Percentiles rank a stretch among this genome's conserved stretches.
Conservation (phyloP, 192 early-diverging fungal species). For the Coemansia sp. region DNA sequence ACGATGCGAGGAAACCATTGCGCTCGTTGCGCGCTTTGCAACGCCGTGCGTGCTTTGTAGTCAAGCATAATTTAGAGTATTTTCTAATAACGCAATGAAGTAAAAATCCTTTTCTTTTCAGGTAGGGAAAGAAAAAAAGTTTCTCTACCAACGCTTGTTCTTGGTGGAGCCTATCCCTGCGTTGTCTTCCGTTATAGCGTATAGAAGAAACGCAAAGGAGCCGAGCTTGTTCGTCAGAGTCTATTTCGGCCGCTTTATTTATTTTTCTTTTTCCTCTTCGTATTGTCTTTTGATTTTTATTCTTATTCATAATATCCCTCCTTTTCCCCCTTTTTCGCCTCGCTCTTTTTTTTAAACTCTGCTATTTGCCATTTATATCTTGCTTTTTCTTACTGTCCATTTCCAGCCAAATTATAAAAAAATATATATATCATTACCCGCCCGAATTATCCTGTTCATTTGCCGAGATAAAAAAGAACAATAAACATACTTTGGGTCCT, state of each 20-base stretch:
- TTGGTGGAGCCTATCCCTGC: too few relatives aligned
- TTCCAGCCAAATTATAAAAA: not conserved
- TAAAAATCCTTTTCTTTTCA: not conserved
- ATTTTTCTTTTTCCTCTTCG: not conserved
- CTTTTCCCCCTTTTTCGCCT: not conserved
- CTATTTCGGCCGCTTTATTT: not conserved
- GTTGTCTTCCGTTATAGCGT: not conserved
- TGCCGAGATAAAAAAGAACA: not conserved
- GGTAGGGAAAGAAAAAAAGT: not conserved
- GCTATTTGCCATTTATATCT: conserved; percentile 4
- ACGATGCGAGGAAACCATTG: not conserved
- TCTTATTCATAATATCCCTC: not conserved
- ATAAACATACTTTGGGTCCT: not conserved
- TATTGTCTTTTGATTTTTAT: not conserved
- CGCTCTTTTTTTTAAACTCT: not conserved
- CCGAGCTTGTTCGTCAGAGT: not conserved
- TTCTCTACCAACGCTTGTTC: not conserved
- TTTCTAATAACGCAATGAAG: not conserved
- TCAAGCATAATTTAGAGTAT: not conserved
- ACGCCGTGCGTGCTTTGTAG: not conserved
- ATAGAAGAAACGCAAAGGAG: not conserved
- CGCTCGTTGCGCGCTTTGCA: not conserved
- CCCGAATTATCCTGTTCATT: not conserved
- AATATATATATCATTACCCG: not conserved
- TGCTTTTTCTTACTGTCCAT: conserved; percentile 1